Conservation (phyloP, 169 alveolate species). For the Babesia sp. region DNA sequence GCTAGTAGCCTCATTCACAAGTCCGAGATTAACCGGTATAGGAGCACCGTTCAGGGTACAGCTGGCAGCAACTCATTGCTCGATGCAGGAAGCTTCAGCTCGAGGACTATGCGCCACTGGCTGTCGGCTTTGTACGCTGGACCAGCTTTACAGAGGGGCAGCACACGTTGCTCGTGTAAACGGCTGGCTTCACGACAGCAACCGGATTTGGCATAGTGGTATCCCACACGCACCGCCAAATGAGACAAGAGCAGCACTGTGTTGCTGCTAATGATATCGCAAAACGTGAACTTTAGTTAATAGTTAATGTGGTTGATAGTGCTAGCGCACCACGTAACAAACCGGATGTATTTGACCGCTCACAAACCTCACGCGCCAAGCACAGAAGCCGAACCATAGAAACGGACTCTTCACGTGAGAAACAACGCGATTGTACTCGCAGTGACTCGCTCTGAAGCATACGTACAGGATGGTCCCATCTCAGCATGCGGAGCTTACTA, state of each 20-base stretch:
- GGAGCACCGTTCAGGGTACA: slow-evolving; percentile 52
- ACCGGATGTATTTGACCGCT: slow-evolving; percentile 3
- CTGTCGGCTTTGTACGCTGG: slow-evolving; percentile 67
- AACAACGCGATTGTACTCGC: slow-evolving; percentile 26
- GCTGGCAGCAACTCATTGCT: slow-evolving; percentile 67
- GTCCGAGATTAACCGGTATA: slow-evolving; percentile 52
- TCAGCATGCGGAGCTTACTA: slow-evolving; percentile 26
- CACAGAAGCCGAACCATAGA: background rate
- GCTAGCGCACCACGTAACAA: background rate
- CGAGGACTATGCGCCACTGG: slow-evolving; percentile 68
- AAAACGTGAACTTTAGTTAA: background rate
- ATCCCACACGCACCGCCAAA: background rate
- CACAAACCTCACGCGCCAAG: slow-evolving; percentile 15
- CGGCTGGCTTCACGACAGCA: slow-evolving; percentile 70
- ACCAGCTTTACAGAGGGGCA: slow-evolving; percentile 70
- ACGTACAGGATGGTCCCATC: slow-evolving; percentile 47
- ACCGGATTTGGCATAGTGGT: slow-evolving; percentile 72
- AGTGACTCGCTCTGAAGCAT: slow-evolving; percentile 35
- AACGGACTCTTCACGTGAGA: slow-evolving; percentile 3
- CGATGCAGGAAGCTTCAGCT: slow-evolving; percentile 57
- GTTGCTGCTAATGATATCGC: slow-evolving; percentile 43
- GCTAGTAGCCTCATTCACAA: slow-evolving; percentile 44
- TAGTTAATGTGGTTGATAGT: slow-evolving; percentile 2
- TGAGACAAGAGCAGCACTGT: slow-evolving; percentile 45
- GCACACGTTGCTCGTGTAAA: slow-evolving; percentile 76